Conservation (phyloP, 1,139 yeast genomes). For the Pneumocystis canis region DNA sequence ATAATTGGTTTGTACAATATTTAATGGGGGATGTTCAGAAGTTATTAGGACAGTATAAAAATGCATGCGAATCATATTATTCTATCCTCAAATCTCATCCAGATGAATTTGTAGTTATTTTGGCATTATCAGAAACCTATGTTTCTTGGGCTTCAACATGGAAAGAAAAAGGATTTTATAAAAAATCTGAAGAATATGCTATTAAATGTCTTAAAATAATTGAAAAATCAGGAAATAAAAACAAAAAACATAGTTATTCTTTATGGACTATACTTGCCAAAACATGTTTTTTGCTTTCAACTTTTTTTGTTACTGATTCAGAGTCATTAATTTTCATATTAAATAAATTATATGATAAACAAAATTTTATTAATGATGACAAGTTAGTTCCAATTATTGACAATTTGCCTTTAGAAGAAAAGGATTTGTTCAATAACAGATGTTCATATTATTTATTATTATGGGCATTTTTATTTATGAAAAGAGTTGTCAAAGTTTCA, state of each 20-base stretch:
- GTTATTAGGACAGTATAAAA: conserved; percentile 37
- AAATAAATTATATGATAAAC: not conserved
- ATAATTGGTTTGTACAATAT: conserved; percentile 48
- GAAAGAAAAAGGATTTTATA: conserved; percentile 47
- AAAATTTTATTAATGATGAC: not conserved
- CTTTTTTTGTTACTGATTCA: not conserved
- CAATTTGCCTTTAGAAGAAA: not conserved
- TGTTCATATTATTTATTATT: not conserved
- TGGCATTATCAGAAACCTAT: conserved; percentile 44
- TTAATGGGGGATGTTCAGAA: conserved; percentile 50
- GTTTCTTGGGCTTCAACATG: conserved; percentile 41
- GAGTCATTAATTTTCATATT: conserved; percentile 1
- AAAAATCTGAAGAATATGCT: conserved; percentile 44
- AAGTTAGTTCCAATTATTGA: not conserved
- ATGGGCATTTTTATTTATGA: conserved; percentile 16
- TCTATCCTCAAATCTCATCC: conserved; percentile 34
- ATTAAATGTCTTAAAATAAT: conserved; percentile 26
- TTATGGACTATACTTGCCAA: not conserved
- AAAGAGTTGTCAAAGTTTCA: conserved; percentile 25
- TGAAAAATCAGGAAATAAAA: not conserved
- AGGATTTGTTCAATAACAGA: not conserved
- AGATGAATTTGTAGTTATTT: conserved; percentile 41
- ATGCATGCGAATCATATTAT: conserved; percentile 31
- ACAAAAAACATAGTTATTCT: not conserved
- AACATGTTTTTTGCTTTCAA: not conserved